Conservation (phyloP, 805 yeast genomes). For the Limtongozyma cylindracea region DNA sequence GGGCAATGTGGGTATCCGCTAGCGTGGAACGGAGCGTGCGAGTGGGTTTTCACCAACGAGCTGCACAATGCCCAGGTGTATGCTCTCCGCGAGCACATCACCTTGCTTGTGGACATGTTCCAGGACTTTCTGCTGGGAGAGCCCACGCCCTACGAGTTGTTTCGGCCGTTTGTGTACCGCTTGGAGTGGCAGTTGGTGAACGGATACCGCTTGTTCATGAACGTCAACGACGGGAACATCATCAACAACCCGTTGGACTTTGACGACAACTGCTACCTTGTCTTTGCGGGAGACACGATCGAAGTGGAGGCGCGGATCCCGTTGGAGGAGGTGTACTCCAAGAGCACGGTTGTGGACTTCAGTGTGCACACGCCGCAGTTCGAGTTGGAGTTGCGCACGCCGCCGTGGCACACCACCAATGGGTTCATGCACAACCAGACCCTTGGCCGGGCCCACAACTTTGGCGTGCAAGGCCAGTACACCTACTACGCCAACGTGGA, state of each 20-base stretch:
- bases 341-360: conserved; percentile 24
- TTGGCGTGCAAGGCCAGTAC: conserved; percentile 39
- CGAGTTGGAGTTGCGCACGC: conserved; percentile 42
- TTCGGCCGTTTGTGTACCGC: conserved; percentile 43
- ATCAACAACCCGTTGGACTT: conserved; percentile 75
- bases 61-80: conserved; percentile 32
- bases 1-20: conserved; percentile 62
- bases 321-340: conserved; percentile 21
- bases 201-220: conserved; percentile 40
- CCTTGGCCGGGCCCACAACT: conserved; percentile 40
- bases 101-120: conserved; percentile 43
- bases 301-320: conserved; percentile 28
- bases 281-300: conserved; percentile 41
- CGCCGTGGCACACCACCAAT: conserved; percentile 78
- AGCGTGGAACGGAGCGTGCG: conserved; percentile 58
- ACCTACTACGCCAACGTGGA: conserved; percentile 32
- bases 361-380: conserved; percentile 28
- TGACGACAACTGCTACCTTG: conserved; percentile 51
- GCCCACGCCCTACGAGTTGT: conserved; percentile 46
- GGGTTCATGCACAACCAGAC: conserved; percentile 34
- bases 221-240: conserved; percentile 72
- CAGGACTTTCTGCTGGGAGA: conserved; percentile 59
- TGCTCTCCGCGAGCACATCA: conserved; percentile 60
- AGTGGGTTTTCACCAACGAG: conserved; percentile 34
- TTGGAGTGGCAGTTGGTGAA: conserved; percentile 31